A percentile compares a stretch with the other conserved stretches of the same genome.
These are phyloP conservation scores for Colletotrichum orchidophilum DNA, from an alignment of 2,329 filamentous ascomycete species.

Conservation along the genomic window DNA sequence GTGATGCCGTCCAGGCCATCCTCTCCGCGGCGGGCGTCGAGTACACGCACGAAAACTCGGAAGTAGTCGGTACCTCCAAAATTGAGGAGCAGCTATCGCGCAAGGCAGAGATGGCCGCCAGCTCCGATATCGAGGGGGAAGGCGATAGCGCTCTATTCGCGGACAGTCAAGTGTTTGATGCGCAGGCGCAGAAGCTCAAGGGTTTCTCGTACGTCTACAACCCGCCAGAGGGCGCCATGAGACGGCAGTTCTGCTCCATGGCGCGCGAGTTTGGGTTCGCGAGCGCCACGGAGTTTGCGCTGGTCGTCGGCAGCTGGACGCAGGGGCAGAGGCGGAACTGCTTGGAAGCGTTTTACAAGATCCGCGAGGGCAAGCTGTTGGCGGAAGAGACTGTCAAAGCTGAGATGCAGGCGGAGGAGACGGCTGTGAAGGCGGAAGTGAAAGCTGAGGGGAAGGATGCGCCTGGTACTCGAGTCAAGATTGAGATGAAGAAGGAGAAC, in stretches of 20 bases:
- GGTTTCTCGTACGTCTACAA: conserved; percentile 61
- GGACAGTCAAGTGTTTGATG: conserved; percentile 49
- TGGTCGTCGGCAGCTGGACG: conserved; percentile 91
- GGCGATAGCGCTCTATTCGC: conserved; percentile 68
- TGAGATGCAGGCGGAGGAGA: conserved; percentile 35
- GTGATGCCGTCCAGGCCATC: conserved; percentile 88
- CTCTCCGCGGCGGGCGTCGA: conserved; percentile 87
- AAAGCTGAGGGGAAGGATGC: conserved; percentile 16
- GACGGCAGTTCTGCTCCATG: conserved; percentile 92
- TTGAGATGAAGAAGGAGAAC: conserved; percentile 28
- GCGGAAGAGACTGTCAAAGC: conserved; percentile 41
- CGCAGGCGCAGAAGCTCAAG: conserved; percentile 18
- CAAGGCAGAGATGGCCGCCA: conserved; percentile 72
- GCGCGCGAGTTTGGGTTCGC: conserved; percentile 80
- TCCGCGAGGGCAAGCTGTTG: conserved; percentile 64
- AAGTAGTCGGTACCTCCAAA: conserved; percentile 91
- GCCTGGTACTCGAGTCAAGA: neutral
- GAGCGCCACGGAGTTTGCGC: conserved; percentile 83
- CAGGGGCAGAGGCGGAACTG: conserved; percentile 82
- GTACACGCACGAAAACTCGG: conserved; percentile 96
- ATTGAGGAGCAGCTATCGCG: conserved; percentile 88
- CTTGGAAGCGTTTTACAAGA: conserved; percentile 82
- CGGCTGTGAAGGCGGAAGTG: conserved; percentile 22
- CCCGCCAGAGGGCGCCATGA: conserved; percentile 77
- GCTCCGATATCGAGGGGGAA: conserved; percentile 53